Base-by-base conservation (phyloP, 345 rosid species). In the Syzygium grande region DNA sequence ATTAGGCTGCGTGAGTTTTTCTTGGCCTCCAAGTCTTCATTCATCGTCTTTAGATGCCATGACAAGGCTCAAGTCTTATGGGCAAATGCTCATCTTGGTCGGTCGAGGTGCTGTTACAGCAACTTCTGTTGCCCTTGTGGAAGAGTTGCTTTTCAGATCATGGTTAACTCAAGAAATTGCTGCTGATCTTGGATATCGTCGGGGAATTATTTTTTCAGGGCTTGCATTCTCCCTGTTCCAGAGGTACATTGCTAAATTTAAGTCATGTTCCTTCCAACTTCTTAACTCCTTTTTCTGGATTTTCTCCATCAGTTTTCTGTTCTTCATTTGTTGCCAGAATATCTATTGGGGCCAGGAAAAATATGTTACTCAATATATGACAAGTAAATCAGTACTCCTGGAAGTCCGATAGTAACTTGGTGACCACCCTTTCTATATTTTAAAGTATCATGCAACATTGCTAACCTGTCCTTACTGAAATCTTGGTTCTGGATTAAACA, bases 131-230 rank as follows among this genome's bases (percentile, higher is more conserved):
- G 96, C 91, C 87, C 89, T 96, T 84, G 98, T 95, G 87, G 99
- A 96, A 90, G 99, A 97, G 91, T 85, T 97, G 90, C 92, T 96
- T 90, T 96, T 97, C 89, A 93, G 99, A 88, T 92, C 99, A 55
- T 96, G 98, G 99, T 89, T 97, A 90, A 96, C 95, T 86, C 92
- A 93, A 86, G 99, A 97, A 91, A 95, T 97, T 89, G 93, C 96
- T 16, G 59, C 92, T 55, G 99, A 97, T 88, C 91, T 95, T 88
- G 99, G 97, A 87, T 95, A 94, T 93, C 96, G 94, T 88, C 90
- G 46, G 88, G 98, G 96, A 90, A 91, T 94, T 86, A 93, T 96
- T 79, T 89, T 95, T 86, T 94, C 99, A 5, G 99, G 99, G 88
- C 92, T 97, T 86, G 91, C 89, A 65, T 96, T 93, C 92, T 90